Conservation (phyloP, 2,329 filamentous ascomycete genomes). For the Trichoderma koningiopsis region DNA sequence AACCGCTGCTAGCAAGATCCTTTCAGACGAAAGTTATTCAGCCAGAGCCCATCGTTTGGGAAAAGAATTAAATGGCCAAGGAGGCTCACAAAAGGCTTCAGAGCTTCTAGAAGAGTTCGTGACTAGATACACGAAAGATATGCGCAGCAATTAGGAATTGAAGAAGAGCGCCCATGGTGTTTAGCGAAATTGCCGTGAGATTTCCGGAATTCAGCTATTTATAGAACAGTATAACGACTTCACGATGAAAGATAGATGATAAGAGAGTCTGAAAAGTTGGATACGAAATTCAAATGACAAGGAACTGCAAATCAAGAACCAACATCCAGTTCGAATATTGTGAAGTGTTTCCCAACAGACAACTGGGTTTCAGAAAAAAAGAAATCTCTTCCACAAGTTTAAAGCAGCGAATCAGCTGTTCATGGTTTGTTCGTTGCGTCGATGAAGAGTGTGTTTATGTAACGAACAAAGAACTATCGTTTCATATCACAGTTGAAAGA, state of each 20-base stretch:
- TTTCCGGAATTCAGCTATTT: background rate
- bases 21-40: constrained; percentile 32
- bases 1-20: constrained; percentile 33
- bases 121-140: background rate
- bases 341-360: background rate
- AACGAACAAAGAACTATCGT: background rate
- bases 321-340: too few relatives aligned
- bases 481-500: background rate
- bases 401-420: too few relatives aligned
- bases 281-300: too few relatives aligned
- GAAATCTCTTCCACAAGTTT: background rate
- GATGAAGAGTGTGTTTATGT: too few relatives aligned
- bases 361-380: background rate
- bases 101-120: constrained; percentile 36
- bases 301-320: too few relatives aligned
- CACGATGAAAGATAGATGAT: background rate
- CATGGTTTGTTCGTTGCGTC: too few relatives aligned
- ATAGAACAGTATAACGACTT: background rate
- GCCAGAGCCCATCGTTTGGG: constrained; percentile 33
- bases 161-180: background rate
- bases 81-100: constrained; percentile 34
- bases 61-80: constrained; percentile 34
- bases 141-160: background rate
- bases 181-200: background rate
- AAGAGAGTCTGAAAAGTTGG: too few relatives aligned